Evolutionary conservation across 768 basidiomycete species (phyloP).

Genomic region (Candolleomyces efflorescens): DNA sequence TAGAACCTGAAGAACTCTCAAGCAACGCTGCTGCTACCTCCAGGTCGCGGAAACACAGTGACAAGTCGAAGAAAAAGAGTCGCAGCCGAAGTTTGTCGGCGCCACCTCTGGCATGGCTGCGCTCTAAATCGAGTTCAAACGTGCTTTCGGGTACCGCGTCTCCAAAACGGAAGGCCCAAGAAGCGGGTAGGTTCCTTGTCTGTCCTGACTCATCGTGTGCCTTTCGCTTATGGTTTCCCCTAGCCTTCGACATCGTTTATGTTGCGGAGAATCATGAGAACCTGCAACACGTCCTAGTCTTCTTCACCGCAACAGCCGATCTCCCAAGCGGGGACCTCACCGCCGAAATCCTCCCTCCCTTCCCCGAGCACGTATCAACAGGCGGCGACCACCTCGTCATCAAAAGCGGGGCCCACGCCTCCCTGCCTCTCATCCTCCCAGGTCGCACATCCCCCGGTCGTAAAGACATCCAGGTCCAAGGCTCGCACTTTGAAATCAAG

Average conservation of each 20-base stretch:
- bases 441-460: constrained; percentile 55
- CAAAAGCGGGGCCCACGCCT: constrained; percentile 53
- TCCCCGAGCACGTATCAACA: constrained; percentile 31
- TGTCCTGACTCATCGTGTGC: background rate
- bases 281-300: constrained; percentile 73
- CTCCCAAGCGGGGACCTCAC: constrained; percentile 50
- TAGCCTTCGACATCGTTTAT: constrained; percentile 44
- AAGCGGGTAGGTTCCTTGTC: constrained; percentile 14
- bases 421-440: constrained; percentile 54
- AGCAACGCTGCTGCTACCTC: no score
- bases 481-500: constrained; percentile 71
- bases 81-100: constrained; percentile 55
- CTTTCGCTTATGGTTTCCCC: constrained; percentile 9
- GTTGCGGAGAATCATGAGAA: constrained; percentile 83
- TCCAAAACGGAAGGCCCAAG: constrained; percentile 16
- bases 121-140: constrained; percentile 24
- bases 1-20: constrained; percentile 12
- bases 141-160: constrained; percentile 11
- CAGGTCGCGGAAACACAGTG: background rate
- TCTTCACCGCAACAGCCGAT: constrained; percentile 54
- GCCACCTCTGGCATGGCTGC: constrained; percentile 56
- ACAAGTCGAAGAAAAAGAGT: constrained; percentile 29
- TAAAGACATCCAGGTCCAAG: constrained; percentile 51
- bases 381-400: constrained; percentile 59
- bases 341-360: constrained; percentile 60